Evolutionary conservation across 1,139 yeast genomes (phyloP).

Genomic region (Debaryomycetaceae sp.): DNA sequence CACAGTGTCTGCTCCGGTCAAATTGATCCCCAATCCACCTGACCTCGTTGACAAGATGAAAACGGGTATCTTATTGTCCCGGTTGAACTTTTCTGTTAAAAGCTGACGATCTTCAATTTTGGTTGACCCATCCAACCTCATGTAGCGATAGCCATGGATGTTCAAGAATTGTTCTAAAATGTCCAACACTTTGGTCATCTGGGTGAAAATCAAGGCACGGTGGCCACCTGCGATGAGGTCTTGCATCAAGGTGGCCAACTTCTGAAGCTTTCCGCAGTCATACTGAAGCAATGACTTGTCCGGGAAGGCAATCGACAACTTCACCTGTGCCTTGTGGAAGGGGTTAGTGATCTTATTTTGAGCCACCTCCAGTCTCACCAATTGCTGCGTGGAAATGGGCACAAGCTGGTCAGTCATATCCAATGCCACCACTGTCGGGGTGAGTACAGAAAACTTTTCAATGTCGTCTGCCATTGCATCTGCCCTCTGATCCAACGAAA

Average conservation of each 20-base stretch:
- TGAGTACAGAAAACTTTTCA: conserved; percentile 78
- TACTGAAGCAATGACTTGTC: conserved; percentile 88
- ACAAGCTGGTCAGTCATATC: conserved; percentile 64
- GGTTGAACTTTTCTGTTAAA: conserved; percentile 86
- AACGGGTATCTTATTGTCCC: conserved; percentile 81
- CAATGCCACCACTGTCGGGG: conserved; percentile 80
- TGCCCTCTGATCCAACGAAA: conserved; percentile 40
- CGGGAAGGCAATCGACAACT: conserved; percentile 91
- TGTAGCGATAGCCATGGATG: conserved; percentile 88
- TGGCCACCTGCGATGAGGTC: conserved; percentile 83
- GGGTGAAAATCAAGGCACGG: conserved; percentile 92
- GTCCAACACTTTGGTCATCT: conserved; percentile 96
- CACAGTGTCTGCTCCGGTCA: conserved; percentile 98
- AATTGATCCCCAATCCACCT: conserved; percentile 95
- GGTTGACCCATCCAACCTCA: conserved; percentile 97
- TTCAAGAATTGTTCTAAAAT: conserved; percentile 89
- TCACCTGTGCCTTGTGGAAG: conserved; percentile 80
- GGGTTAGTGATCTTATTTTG: conserved; percentile 49
- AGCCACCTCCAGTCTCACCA: conserved; percentile 30
- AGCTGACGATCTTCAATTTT: conserved; percentile 95
- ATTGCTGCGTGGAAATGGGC: conserved; percentile 29
- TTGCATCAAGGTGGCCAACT: conserved; percentile 68
- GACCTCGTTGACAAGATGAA: conserved; percentile 93
- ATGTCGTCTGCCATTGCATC: conserved; percentile 45
- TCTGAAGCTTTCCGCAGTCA: conserved; percentile 96